Evolutionary conservation across 352 stramenopile species (phyloP), one percentile per base, ranked within the genome.

Genomic region (Elongisporangium prolatum): DNA sequence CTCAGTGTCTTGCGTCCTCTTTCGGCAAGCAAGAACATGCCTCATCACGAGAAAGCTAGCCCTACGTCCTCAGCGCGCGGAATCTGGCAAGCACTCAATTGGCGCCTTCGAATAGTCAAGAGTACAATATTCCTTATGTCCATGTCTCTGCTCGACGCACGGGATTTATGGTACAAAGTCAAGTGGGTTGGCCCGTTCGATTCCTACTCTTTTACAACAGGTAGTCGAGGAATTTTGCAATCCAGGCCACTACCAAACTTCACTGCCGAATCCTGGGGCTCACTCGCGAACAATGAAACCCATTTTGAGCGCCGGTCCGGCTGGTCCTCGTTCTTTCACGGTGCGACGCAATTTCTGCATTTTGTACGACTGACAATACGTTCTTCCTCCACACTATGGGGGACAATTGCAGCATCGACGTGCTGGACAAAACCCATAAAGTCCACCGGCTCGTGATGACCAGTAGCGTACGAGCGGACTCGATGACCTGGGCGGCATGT

Each of bases 111-210:
- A 18, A 50, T 63, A 14, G 37, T 63, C 17, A 57, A 63, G 44
- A 28, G 44, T 14, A 53, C 47, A 16, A 52, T 52, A 3, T 63
- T 63, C 14, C 40, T 63, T 18, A 54, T 59, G 52, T 50, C 20
- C 10, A 63, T 59, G 37, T 63, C 58, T 5, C 49, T 54, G 4
- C 24, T 63, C 14, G 66, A 73, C 52, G 20, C 65, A 18, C 66
- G 66, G 14, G 66, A 73, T 44, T 37, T 70, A 28, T 60, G 60
- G 24, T 73, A 70, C 52, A 73, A 73, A 54, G 52, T 67, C 52
- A 49, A 57, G 13, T 73, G 66, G 66, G 56, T 73, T 52, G 66
- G 66, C 3, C 58, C 66, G 17, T 53, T 50, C 50, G 66, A 73
- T 10, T 52, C 55, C 8, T 73, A 55, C 21, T 21, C 58, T 20